These are phyloP conservation scores for Ganoderma resinaceum DNA, from an alignment of 1,284 basidiomycete genomes.

Conservation along the genomic window DNA sequence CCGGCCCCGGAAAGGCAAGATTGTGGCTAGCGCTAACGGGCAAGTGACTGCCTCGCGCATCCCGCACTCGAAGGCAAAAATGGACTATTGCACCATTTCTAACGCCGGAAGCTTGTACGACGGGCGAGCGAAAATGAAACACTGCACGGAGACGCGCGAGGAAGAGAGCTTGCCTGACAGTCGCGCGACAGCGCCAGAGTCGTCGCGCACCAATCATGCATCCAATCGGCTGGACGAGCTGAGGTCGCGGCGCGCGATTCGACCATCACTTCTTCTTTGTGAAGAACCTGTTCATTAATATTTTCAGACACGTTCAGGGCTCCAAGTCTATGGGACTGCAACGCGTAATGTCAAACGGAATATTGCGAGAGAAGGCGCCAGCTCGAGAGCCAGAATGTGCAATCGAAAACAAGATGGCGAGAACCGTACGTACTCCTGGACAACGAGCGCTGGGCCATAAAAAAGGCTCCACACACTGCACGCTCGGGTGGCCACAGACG, in stretches of 20 bases:
- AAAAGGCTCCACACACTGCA: not conserved
- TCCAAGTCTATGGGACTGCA: not conserved
- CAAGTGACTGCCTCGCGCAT: not conserved
- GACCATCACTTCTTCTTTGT: not conserved
- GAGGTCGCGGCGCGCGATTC: not conserved
- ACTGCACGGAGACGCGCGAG: not conserved
- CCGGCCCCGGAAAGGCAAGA: not conserved
- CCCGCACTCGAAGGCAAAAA: not conserved
- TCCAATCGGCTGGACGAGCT: not conserved
- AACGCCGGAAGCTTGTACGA: not conserved
- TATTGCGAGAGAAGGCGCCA: not conserved
- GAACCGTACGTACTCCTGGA: not conserved
- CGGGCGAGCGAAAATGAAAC: not conserved
- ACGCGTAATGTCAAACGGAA: not conserved
- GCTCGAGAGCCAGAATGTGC: not conserved
- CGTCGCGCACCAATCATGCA: not conserved
- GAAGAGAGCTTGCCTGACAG: not conserved
- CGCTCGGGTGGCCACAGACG: not conserved
- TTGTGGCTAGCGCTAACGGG: conserved; percentile 3
- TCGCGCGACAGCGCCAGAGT: not conserved
- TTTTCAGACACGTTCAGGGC: not conserved
- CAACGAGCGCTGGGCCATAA: not conserved
- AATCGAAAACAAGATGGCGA: not conserved
- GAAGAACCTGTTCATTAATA: not conserved
- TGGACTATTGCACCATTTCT: not conserved